Evolutionary conservation across 1,284 basidiomycete genomes (phyloP), one percentile per base, ranked within the genome.

Genomic region (Melampsora larici-populina): DNA sequence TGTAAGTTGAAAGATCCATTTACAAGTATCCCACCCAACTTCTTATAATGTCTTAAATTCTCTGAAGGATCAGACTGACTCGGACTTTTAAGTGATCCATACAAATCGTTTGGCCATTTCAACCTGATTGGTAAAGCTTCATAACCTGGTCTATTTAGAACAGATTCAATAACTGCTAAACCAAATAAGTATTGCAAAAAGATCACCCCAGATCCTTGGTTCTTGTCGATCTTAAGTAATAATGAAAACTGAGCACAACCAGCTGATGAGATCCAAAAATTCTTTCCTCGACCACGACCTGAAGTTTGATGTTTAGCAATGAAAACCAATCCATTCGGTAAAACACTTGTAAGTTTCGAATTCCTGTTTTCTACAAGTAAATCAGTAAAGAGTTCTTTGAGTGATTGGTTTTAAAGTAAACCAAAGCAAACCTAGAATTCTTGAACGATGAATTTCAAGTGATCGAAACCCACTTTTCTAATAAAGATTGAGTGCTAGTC

Each of bases 71-170:
- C 8, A 85, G 86, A 7, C 85, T 86, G 9, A 86, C 85, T 11
- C 82, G 81, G 48, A 86, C 81, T 1, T 85, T 86, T 15, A 89
- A 84, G 49, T 88, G 76, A 87, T 1, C 89, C 91, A 82, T 98
- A 99, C 8, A 99, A 86, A 82, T 99, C 96, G 82, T 99, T 99
- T 15, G 96, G 96, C 97, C 97, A 99, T 84, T 99, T 99, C 73
- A 99, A 86, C 66, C 89, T 88, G 5, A 96, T 88, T 5, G 86
- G 86, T 0, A 88, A 81, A 17, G 86, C 85, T 0, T 89, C 86
- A 78, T 74, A 81, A 0, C 81, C 81, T 0, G 76, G 71, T 1
- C 31, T 8, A 43, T 33, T 58, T 1, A 88, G 85, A 80, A 92
- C 90, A 0, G 93, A 94, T 81, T 95, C 91, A 3, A 90, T 89